Conservation (phyloP, 495 filamentous ascomycete genomes). For the Aspergillus bertholletiae region DNA sequence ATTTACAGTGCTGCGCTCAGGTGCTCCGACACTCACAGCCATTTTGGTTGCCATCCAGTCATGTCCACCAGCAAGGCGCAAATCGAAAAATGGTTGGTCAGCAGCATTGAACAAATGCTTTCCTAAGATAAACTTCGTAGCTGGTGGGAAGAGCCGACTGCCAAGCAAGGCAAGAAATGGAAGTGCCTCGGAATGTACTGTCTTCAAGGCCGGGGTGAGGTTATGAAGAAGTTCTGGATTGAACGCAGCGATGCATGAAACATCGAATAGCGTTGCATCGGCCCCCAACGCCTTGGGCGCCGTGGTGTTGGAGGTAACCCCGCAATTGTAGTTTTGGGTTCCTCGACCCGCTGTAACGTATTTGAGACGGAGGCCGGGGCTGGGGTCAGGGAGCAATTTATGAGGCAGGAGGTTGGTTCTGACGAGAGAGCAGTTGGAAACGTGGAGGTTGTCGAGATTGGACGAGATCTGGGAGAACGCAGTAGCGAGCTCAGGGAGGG, state of each 20-base stretch:
- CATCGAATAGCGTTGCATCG: constrained; percentile 64
- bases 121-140: constrained; percentile 40
- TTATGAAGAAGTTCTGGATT: constrained; percentile 20
- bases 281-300: constrained; percentile 51
- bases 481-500: neutral
- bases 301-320: constrained; percentile 21
- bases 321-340: constrained; percentile 76
- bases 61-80: constrained; percentile 38
- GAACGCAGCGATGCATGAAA: constrained; percentile 42
- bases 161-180: constrained; percentile 24
- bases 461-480: neutral
- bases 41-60: constrained; percentile 41
- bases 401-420: constrained; percentile 42
- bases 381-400: constrained; percentile 3
- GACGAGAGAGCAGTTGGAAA: constrained; percentile 30
- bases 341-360: constrained; percentile 67
- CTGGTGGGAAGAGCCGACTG: constrained; percentile 26
- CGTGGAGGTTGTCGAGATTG: neutral
- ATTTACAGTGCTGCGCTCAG: constrained; percentile 40
- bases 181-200: constrained; percentile 38
- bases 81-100: constrained; percentile 55
- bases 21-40: constrained; percentile 46
- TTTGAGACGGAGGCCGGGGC: constrained; percentile 45
- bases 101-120: constrained; percentile 61
- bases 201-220: constrained; percentile 33